Base-by-base conservation (phyloP, 768 basidiomycete species). In the Lactifluus echinatus region DNA sequence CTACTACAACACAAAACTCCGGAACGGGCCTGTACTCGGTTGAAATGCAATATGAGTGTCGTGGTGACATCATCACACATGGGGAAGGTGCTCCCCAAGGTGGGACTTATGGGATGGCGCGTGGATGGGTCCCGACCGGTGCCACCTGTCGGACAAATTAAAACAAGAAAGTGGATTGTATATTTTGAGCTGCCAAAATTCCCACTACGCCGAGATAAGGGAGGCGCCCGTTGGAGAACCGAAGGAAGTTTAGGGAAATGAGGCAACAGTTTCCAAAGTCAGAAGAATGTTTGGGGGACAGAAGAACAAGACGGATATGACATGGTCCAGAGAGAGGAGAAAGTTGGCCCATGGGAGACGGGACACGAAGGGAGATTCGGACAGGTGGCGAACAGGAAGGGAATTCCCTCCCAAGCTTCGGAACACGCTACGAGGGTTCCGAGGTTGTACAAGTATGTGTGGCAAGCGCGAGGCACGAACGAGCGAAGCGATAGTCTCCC, bases 141-240 rank as follows among this genome's bases (percentile, higher is more conserved):
- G 58, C 34, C 53, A 55, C 53, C 53, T 59, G 48, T 50, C 58
- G 34, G 48, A 45, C 47, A 55, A 47, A 59, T 55, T 55, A 34
- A 50, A 50, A 59, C 58, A 28, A 50, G 53, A 59, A 40, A 55
- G 21, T 6, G 47, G 17, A 33, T 31, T 54, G 53, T 54, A 59
- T 59, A 54, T 50, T 59, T 54, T 8, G 48, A 59, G 58, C 37
- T 14, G 48, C 45, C 19, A 59, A 59, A 59, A 39, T 59, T 59
- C 58, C 58, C 58, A 59, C 58, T 59, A 23, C 2, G 28, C 58
- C 51, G 33, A 59, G 58, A 55, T 59, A 59, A 59, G 53, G 43
- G 58, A 55, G 43, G 15, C 58, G 58, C 58, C 34, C 48, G 26
- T 59, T 33, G 42, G 47, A 55, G 58, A 50, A 59, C 29, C 47